Conservation (phyloP, 2,329 filamentous ascomycete genomes). For the Microsporum ferrugineum region DNA sequence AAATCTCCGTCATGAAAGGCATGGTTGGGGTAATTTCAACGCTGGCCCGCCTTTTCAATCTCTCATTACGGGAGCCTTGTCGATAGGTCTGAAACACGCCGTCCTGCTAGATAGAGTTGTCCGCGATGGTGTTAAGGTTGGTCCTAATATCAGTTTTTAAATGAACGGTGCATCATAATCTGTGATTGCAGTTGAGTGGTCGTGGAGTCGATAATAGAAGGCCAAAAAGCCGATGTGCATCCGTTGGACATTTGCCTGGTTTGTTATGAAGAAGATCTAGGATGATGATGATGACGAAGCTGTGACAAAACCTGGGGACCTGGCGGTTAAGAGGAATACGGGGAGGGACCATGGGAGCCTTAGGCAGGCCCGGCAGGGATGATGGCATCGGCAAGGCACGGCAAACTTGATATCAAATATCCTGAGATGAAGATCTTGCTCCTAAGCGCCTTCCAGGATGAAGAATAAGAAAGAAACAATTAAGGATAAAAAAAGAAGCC, state of each 20-base stretch:
- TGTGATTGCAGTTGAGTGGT: not conserved
- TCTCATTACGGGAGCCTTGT: not conserved
- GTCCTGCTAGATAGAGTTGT: not conserved
- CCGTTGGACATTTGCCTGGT: no score
- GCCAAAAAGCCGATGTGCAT: no score
- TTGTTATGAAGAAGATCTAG: no score
- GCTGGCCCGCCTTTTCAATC: not conserved
- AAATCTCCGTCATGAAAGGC: not conserved
- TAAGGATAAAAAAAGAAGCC: not conserved
- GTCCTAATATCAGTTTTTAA: not conserved
- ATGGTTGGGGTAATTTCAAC: not conserved
- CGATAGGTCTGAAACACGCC: not conserved
- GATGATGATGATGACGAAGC: no score
- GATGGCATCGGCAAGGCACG: not conserved
- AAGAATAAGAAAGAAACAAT: not conserved
- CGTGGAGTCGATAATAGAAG: not conserved
- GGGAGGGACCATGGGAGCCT: not conserved
- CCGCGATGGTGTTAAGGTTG: not conserved
- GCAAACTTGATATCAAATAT: not conserved
- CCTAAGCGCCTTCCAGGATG: not conserved
- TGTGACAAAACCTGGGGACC: no score
- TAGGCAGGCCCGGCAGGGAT: not conserved
- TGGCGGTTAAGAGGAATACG: not conserved
- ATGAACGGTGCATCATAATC: not conserved
- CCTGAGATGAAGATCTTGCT: not conserved